Evolutionary conservation across 352 stramenopile genomes (phyloP).

Genomic region (Phytophthora megakarya): DNA sequence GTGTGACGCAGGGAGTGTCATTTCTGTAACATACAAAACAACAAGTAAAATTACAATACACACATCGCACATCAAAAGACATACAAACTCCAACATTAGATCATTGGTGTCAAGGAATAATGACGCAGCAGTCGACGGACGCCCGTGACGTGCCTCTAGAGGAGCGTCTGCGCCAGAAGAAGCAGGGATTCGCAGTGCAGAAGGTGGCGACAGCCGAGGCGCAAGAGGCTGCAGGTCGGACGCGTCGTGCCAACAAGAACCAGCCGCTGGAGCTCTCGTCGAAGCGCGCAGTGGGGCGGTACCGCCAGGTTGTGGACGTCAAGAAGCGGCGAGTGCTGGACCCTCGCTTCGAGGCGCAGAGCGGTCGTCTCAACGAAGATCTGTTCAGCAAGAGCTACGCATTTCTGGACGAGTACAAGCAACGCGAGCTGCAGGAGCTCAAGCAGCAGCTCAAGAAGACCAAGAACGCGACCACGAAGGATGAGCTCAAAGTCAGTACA

Average conservation of each 20-base stretch:
- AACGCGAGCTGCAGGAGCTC: constrained; percentile 85
- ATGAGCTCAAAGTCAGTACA: constrained; percentile 75
- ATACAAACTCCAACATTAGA: background rate
- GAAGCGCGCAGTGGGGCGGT: constrained; percentile 80
- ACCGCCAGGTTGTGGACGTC: constrained; percentile 83
- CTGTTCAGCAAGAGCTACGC: constrained; percentile 88
- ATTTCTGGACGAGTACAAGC: constrained; percentile 91
- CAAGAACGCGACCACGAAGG: constrained; percentile 71
- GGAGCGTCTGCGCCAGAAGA: constrained; percentile 78
- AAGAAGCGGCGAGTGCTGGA: constrained; percentile 77
- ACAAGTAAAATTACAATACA: background rate
- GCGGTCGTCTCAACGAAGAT: constrained; percentile 88
- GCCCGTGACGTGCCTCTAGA: constrained; percentile 78
- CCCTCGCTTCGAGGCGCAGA: constrained; percentile 87
- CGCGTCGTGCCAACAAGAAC: constrained; percentile 75
- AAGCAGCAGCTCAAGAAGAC: constrained; percentile 77
- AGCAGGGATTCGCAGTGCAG: constrained; percentile 65
- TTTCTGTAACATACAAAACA: background rate
- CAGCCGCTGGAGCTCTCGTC: constrained; percentile 85
- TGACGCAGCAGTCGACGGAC: constrained; percentile 9
- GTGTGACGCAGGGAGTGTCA: background rate
- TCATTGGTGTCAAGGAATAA: constrained; percentile 8
- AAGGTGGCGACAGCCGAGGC: constrained; percentile 1
- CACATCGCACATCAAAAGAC: background rate
- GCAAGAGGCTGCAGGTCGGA: constrained; percentile 10